Percentiles rank a stretch among this genome's conserved stretches.
Conservation (phyloP, 2,329 filamentous ascomycete species). For the Colletotrichum phormii region DNA sequence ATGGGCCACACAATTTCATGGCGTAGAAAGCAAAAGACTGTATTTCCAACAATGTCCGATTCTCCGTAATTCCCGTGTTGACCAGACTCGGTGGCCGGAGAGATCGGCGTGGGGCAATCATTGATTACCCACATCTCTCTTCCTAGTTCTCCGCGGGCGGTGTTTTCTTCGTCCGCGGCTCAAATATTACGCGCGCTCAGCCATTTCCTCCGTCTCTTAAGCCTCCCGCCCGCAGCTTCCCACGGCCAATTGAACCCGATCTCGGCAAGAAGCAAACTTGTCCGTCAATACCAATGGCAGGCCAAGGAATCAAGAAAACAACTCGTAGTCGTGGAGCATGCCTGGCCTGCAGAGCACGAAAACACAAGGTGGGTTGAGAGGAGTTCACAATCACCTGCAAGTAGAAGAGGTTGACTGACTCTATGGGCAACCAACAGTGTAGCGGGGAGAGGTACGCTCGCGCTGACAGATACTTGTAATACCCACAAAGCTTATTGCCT, state of each 20-base stretch:
- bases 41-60: not conserved
- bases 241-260: not conserved
- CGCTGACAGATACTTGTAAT: not conserved
- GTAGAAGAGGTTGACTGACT: not conserved
- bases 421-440: not conserved
- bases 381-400: not conserved
- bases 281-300: conserved; percentile 2
- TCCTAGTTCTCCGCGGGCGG: not conserved
- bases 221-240: not conserved
- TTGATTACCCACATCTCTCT: not conserved
- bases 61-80: not conserved
- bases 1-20: not conserved
- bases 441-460: conserved; percentile 23
- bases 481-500: not conserved
- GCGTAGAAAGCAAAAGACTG: not conserved
- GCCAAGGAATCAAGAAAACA: not conserved
- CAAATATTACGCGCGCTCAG: not conserved
- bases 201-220: not conserved
- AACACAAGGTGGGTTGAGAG: conserved; percentile 26
- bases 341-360: conserved; percentile 26
- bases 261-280: not conserved
- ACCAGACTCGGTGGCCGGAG: too few relatives aligned
- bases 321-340: conserved; percentile 30
- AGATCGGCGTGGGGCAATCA: not conserved
- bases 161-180: conserved; percentile 20